phyloP scores from a whole-genome alignment of 148 eudicot species.

The Rhododendron ferrugineum region DNA sequence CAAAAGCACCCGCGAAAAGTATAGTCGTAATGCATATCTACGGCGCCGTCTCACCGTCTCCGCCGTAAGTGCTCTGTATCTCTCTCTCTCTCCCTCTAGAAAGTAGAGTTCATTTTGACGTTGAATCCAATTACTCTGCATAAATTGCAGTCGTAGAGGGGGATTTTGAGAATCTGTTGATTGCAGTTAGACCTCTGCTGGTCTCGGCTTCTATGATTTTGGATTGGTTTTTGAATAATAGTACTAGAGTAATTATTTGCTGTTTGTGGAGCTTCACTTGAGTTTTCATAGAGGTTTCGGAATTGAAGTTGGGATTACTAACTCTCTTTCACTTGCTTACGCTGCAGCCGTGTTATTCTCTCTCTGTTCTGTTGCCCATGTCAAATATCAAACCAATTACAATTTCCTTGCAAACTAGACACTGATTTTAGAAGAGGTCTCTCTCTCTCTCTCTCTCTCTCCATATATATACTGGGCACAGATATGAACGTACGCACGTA shows the following conservation, averaged over 20 bases:
- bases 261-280: background rate
- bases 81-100: background rate
- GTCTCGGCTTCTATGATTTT: too few relatives aligned
- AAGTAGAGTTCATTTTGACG: background rate
- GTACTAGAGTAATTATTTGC: background rate
- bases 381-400: conserved; percentile 6
- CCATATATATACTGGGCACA: too few relatives aligned
- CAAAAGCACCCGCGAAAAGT: background rate
- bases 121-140: background rate
- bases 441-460: background rate
- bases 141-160: background rate
- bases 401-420: conserved; percentile 6
- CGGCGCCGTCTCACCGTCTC: conserved; percentile 4
- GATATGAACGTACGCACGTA: too few relatives aligned
- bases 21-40: conserved; percentile 12
- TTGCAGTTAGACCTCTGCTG: too few relatives aligned
- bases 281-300: background rate
- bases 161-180: too few relatives aligned
- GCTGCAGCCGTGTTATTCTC: conserved; percentile 8
- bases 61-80: conserved; percentile 2
- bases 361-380: conserved; percentile 11
- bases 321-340: conserved; percentile 1
- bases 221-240: background rate
- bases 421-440: conserved; percentile 11
- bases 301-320: background rate